Percentiles rank a stretch among this genome's conserved stretches.
Evolutionary conservation across 441 rosid genomes (phyloP).

Genomic region (Breynia disticha): DNA sequence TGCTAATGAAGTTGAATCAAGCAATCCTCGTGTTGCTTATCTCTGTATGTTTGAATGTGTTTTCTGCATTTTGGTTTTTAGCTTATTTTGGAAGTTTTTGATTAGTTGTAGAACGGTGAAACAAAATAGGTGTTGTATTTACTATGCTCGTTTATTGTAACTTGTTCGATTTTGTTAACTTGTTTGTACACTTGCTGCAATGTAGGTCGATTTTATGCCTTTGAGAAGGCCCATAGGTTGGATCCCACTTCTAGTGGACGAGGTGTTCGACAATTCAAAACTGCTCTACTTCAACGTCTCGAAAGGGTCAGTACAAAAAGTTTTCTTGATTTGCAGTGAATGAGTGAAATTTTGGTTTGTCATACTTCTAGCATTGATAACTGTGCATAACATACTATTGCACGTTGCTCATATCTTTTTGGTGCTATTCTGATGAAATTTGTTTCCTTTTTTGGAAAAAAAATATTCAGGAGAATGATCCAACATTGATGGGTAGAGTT

Average conservation of each 20-base stretch:
- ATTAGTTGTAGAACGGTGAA: too few relatives aligned
- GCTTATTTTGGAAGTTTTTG: too few relatives aligned
- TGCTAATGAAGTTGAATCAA: conserved; percentile 94
- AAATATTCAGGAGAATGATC: conserved; percentile 71
- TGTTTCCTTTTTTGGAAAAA: too few relatives aligned
- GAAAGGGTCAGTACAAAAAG: conserved; percentile 56
- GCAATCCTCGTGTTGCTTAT: conserved; percentile 92
- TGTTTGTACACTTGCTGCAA: neutral
- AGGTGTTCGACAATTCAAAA: conserved; percentile 97
- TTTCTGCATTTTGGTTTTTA: neutral
- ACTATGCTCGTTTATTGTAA: too few relatives aligned
- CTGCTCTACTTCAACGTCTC: conserved; percentile 95
- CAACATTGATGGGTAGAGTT: conserved; percentile 75
- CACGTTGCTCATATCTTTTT: too few relatives aligned
- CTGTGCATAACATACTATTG: too few relatives aligned
- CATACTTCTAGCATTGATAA: too few relatives aligned
- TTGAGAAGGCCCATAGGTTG: conserved; percentile 90
- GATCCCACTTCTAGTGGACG: conserved; percentile 97
- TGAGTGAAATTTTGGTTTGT: too few relatives aligned
- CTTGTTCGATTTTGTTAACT: neutral
- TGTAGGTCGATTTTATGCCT: conserved; percentile 96
- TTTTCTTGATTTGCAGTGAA: neutral
- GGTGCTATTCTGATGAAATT: too few relatives aligned
- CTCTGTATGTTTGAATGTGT: conserved; percentile 53
- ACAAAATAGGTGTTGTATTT: too few relatives aligned